A percentile compares a stretch with the other conserved stretches of the same genome.
Evolutionary conservation across 2,329 filamentous ascomycete genomes (phyloP).

Genomic region (Epichloe gansuensis): DNA sequence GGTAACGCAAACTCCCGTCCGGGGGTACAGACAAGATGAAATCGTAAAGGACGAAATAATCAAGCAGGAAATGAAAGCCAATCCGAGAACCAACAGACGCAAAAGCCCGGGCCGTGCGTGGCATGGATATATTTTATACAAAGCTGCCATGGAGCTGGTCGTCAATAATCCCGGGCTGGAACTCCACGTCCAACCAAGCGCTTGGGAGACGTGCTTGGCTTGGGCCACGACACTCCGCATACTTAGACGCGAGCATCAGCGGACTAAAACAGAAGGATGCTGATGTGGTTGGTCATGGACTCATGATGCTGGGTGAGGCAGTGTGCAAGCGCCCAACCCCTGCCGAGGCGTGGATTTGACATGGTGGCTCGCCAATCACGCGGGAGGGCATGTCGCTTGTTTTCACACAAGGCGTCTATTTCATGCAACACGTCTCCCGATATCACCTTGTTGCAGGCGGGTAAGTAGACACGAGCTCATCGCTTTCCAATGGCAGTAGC

Average conservation of each 20-base stretch:
- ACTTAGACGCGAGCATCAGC: not conserved
- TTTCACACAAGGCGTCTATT: slow-evolving; percentile 20
- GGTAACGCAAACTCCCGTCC: not conserved
- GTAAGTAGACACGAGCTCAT: not conserved
- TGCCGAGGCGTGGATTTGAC: slow-evolving; percentile 1
- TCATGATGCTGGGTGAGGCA: not conserved
- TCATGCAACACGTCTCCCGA: slow-evolving; percentile 8
- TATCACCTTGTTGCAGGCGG: slow-evolving; percentile 7
- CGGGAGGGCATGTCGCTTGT: slow-evolving; percentile 16
- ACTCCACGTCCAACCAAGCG: not conserved
- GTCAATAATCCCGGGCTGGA: too few species aligned
- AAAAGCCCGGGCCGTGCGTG: not conserved
- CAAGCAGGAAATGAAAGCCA: not conserved
- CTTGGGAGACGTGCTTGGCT: not conserved
- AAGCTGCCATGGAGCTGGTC: not conserved
- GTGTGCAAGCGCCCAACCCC: slow-evolving; percentile 17
- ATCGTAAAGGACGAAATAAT: not conserved
- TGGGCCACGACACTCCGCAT: not conserved
- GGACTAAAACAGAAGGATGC: not conserved
- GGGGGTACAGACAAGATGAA: not conserved
- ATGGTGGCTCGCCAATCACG: slow-evolving; percentile 16
- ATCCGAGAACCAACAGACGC: not conserved
- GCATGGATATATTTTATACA: not conserved
- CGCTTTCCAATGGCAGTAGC: too few species aligned
- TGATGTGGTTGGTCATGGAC: not conserved